These are phyloP conservation scores for Scutellaria barbata DNA, from an alignment of 257 asterid species.

Conservation along the genomic window DNA sequence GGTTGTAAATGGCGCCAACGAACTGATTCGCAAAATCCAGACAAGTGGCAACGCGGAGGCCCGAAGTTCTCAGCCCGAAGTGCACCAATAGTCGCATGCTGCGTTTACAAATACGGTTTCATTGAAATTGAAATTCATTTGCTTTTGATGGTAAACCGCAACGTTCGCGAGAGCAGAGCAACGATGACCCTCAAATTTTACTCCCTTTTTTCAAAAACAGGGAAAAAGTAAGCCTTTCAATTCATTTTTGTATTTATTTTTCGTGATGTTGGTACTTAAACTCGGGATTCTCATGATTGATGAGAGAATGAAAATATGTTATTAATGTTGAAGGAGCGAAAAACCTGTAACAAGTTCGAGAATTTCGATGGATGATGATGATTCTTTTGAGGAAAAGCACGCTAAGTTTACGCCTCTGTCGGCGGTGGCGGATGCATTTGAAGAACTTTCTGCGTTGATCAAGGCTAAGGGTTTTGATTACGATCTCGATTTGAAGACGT, in stretches of 20 bases:
- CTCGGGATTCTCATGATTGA: constrained; percentile 2
- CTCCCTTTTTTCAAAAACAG: constrained; percentile 52
- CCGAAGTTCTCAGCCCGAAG: constrained; percentile 32
- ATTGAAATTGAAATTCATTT: constrained; percentile 7
- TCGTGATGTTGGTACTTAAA: neutral
- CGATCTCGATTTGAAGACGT: constrained; percentile 74
- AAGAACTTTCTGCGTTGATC: constrained; percentile 64
- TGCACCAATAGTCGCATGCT: neutral
- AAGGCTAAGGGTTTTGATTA: constrained; percentile 48
- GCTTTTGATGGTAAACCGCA: constrained; percentile 41
- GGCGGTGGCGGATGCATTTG: constrained; percentile 90
- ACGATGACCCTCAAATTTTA: constrained; percentile 61
- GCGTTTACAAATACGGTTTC: neutral
- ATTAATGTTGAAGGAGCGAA: constrained; percentile 52
- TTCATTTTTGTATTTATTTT: neutral
- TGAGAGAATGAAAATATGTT: constrained; percentile 34
- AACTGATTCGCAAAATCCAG: constrained; percentile 21
- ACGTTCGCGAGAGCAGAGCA: constrained; percentile 37
- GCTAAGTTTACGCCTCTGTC: constrained; percentile 60
- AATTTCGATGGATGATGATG: constrained; percentile 51
- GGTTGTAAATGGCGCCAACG: constrained; percentile 36
- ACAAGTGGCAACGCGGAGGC: constrained; percentile 32
- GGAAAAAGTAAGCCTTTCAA: constrained; percentile 45
- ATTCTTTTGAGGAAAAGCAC: constrained; percentile 53
- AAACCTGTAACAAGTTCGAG: constrained; percentile 26